These are phyloP conservation scores for Dictyostelium firmibasis DNA, from an alignment of 78 protist species.

Conservation along the genomic window DNA sequence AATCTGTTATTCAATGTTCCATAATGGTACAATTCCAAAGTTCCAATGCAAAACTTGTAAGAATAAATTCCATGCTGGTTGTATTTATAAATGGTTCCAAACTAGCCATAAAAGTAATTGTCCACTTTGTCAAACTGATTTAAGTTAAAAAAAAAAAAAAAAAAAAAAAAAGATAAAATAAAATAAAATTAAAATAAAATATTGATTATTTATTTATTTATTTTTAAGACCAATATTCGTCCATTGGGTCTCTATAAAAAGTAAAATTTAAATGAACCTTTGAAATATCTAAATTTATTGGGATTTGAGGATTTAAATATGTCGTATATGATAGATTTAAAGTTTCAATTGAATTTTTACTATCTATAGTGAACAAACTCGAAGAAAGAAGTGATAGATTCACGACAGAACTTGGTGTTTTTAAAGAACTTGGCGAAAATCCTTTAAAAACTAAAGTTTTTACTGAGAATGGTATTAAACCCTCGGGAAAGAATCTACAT, in stretches of 20 bases:
- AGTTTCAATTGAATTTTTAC: background rate
- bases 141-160: background rate
- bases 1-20: slow-evolving; percentile 88
- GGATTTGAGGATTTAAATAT: background rate
- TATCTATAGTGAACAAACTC: background rate
- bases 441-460: background rate
- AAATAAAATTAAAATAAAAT: background rate
- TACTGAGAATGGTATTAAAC: background rate
- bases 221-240: background rate
- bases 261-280: background rate
- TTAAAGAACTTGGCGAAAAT: background rate
- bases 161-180: background rate
- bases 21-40: slow-evolving; percentile 80
- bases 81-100: slow-evolving; percentile 90
- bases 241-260: background rate
- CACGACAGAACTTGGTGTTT: background rate
- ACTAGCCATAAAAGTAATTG: slow-evolving; percentile 80
- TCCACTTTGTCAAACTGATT: slow-evolving; percentile 81
- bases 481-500: background rate
- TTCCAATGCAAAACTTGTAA: slow-evolving; percentile 83
- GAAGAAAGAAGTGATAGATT: background rate
- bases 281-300: background rate
- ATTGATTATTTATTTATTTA: background rate
- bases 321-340: background rate
- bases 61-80: slow-evolving; percentile 88